These are phyloP conservation scores for Amylostereum areolatum DNA, from an alignment of 1,284 basidiomycete species.

Conservation along the genomic window DNA sequence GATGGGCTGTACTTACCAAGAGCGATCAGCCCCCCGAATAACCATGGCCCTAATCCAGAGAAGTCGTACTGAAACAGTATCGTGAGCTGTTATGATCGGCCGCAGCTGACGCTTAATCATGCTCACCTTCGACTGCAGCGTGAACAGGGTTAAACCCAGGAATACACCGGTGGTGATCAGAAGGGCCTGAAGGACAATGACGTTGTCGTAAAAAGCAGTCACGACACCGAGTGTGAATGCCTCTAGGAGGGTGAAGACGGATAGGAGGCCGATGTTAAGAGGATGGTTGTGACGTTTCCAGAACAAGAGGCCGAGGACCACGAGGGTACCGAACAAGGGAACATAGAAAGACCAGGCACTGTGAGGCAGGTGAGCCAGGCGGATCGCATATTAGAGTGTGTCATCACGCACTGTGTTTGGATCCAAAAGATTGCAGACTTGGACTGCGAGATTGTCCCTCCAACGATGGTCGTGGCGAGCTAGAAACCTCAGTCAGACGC, in stretches of 20 bases:
- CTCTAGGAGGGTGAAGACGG: conserved; percentile 75
- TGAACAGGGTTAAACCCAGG: conserved; percentile 82
- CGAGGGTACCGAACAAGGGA: conserved; percentile 66
- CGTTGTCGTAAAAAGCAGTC: conserved; percentile 70
- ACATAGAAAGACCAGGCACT: conserved; percentile 74
- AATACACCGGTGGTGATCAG: conserved; percentile 85
- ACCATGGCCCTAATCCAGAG: conserved; percentile 76
- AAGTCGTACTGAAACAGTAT: conserved; percentile 71
- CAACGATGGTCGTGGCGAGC: conserved; percentile 68
- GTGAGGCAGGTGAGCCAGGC: conserved; percentile 12
- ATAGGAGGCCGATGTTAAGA: conserved; percentile 72
- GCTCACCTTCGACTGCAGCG: conserved; percentile 72
- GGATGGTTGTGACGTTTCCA: conserved; percentile 88
- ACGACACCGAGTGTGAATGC: conserved; percentile 76
- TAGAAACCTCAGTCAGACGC: conserved; percentile 20
- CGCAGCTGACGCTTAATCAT: not conserved
- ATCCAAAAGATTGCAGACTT: conserved; percentile 57
- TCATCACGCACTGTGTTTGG: conserved; percentile 48
- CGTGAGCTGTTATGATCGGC: not conserved
- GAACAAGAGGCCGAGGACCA: conserved; percentile 73
- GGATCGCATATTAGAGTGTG: not conserved
- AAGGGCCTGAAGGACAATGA: conserved; percentile 83
- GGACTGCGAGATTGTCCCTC: conserved; percentile 60
- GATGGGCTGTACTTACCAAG: conserved; percentile 37
- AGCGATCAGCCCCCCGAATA: conserved; percentile 73